Base-by-base conservation (phyloP, 768 basidiomycete species). In the Boletus sp. region DNA sequence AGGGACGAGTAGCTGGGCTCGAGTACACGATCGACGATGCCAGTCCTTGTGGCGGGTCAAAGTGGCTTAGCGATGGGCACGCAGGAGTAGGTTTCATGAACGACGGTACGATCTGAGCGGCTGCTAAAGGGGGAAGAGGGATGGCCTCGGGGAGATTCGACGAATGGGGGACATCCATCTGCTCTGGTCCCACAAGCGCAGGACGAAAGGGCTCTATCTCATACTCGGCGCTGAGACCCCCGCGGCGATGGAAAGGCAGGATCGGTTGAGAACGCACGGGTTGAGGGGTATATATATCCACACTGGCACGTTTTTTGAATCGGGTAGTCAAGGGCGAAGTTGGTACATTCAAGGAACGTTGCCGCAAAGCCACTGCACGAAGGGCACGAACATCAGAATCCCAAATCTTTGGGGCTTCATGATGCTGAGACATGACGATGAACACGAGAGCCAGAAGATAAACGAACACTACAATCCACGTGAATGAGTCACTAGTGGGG, bases 401-500 rank as follows among this genome's bases (percentile, higher is more conserved):
- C 83, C 85, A 87, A 33, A 88, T 71, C 5, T 67, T 66, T 21
- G 74, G 67, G 59, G 83, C 79, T 13, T 77, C 72, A 48, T 68
- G 71, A 42, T 75, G 64, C 56, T 75, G 73, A 17, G 77, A 70
- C 42, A 80, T 58, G 42, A 77, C 72, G 10, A 76, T 69, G n/a
- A 77, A 64, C 21, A 79, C 64, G 50, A 88, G 67, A 13, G 76
- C 61, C n/a, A 74, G 62, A 48, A 85, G 72, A 66, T 88, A 88
- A n/a, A 72, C 54, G 43, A 87, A 64, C 48, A 87, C 87, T 89
- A 53, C 6, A 37, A 37, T 51, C 11, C 44, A 50, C 40, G 42
- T 54, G 23, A 60, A 49, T 44, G 3, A 49, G 51, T 50, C 30
- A 43, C 30, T 17, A 15, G 38, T 3, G 11, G 27, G n/a, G 23